A percentile compares a stretch with the other conserved stretches of the same genome.
Conservation (phyloP, 2,329 filamentous ascomycete genomes). For the Emmonsiellopsis sp. region DNA sequence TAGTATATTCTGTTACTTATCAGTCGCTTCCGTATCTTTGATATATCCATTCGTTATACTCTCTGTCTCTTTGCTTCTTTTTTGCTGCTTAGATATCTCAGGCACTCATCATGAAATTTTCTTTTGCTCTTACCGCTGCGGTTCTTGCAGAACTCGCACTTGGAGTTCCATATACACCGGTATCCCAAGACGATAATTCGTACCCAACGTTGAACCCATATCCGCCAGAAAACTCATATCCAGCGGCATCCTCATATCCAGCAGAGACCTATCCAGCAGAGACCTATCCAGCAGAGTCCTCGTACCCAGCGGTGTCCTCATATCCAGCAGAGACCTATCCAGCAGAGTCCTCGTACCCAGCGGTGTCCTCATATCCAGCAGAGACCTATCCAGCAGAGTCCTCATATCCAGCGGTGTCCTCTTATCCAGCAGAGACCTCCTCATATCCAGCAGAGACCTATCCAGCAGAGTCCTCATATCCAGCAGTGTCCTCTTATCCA, state of each 20-base stretch:
- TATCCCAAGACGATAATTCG: neutral
- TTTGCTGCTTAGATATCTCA: neutral
- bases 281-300: too few relatives aligned
- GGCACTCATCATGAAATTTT: neutral
- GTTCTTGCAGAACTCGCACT: conserved; percentile 1
- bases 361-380: too few relatives aligned
- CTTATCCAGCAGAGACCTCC: too few relatives aligned
- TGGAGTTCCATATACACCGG: neutral
- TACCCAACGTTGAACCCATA: neutral
- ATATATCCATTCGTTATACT: neutral
- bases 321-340: too few relatives aligned
- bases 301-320: too few relatives aligned
- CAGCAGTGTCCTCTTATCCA: too few relatives aligned
- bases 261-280: too few relatives aligned
- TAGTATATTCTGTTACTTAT: neutral
- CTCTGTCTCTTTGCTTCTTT: neutral
- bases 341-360: too few relatives aligned
- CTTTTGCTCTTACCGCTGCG: neutral
- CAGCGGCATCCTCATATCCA: neutral
- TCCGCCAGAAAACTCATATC: neutral
- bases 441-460: too few relatives aligned
- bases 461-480: too few relatives aligned
- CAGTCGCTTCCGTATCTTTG: neutral
- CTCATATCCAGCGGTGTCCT: too few relatives aligned
- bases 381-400: too few relatives aligned